Evolutionary conservation across 2,329 filamentous ascomycete genomes (phyloP).

Genomic region (Chalaropsis ovoidea): DNA sequence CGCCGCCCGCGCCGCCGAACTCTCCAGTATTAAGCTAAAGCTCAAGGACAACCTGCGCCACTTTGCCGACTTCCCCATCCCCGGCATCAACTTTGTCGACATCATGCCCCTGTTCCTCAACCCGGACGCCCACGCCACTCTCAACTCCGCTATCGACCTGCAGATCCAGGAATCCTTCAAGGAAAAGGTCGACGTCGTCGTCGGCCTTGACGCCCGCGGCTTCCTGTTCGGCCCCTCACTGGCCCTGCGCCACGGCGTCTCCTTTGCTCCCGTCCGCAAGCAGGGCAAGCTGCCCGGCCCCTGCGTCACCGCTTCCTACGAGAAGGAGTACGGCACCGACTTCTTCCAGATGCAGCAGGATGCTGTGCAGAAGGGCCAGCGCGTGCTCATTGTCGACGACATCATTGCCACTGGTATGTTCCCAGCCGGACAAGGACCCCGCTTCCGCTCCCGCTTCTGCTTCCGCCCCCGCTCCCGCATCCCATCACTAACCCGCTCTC

Average conservation of each 20-base stretch:
- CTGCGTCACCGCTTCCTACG: conserved; percentile 71
- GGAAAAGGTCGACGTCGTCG: conserved; percentile 71
- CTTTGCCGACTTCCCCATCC: conserved; percentile 83
- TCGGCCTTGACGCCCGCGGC: conserved; percentile 86
- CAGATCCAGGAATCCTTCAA: conserved; percentile 59
- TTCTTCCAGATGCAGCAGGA: conserved; percentile 92
- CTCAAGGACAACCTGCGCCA: conserved; percentile 65
- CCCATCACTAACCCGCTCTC: conserved; percentile 8
- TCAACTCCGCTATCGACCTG: conserved; percentile 77
- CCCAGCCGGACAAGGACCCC: neutral
- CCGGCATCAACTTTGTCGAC: conserved; percentile 92
- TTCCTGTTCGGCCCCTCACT: conserved; percentile 91
- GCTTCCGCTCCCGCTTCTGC: conserved; percentile 15
- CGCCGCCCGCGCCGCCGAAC: conserved; percentile 53
- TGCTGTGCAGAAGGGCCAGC: conserved; percentile 74
- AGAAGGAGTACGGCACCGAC: conserved; percentile 95
- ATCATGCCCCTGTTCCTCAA: conserved; percentile 93
- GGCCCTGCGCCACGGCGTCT: conserved; percentile 69
- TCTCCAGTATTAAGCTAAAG: conserved; percentile 59
- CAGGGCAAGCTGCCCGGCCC: conserved; percentile 89
- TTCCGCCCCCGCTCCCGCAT: conserved; percentile 9
- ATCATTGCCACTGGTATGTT: conserved; percentile 91
- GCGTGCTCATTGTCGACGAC: conserved; percentile 88
- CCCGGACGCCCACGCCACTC: conserved; percentile 58
- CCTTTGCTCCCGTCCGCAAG: conserved; percentile 91